Conservation (phyloP, 2,329 filamentous ascomycete genomes). For the Purpureocillium takamizusanense region DNA sequence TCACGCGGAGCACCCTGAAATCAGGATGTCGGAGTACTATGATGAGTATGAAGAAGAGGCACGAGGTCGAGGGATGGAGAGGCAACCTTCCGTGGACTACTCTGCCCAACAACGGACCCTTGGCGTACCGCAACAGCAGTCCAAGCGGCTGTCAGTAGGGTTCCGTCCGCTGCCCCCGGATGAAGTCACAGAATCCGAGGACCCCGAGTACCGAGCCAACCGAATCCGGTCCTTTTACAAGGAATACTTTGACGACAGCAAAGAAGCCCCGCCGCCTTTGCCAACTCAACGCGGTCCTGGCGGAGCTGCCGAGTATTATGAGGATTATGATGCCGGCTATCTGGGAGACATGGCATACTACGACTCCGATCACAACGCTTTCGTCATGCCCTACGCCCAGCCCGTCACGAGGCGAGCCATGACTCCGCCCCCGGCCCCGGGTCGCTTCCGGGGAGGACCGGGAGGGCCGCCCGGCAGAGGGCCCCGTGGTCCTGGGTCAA, state of each 20-base stretch:
- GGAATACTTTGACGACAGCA: slow-evolving; percentile 92
- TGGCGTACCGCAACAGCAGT: slow-evolving; percentile 44
- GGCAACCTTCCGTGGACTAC: slow-evolving; percentile 11
- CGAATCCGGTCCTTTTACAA: slow-evolving; percentile 98
- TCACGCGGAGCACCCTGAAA: slow-evolving; percentile 14
- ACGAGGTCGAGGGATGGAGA: slow-evolving; percentile 27
- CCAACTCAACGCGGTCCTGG: slow-evolving; percentile 16
- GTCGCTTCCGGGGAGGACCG: slow-evolving; percentile 31
- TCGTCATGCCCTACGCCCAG: slow-evolving; percentile 76
- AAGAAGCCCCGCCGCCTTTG: slow-evolving; percentile 35
- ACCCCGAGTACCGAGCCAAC: slow-evolving; percentile 90
- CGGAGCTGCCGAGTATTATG: slow-evolving; percentile 47
- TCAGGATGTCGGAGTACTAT: slow-evolving; percentile 22
- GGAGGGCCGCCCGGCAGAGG: slow-evolving; percentile 16
- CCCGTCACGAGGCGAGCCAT: slow-evolving; percentile 83
- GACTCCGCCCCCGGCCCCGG: slow-evolving; percentile 79
- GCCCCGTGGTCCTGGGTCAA: slow-evolving; percentile 27
- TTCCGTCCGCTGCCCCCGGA: slow-evolving; percentile 83
- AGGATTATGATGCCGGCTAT: slow-evolving; percentile 67
- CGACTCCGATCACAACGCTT: slow-evolving; percentile 59
- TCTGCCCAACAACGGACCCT: slow-evolving; percentile 24
- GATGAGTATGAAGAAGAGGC: slow-evolving; percentile 20
- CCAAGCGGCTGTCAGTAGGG: slow-evolving; percentile 55
- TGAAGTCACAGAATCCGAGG: slow-evolving; percentile 69
- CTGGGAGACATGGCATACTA: slow-evolving; percentile 59